Evolutionary conservation across 73 alveolate genomes (phyloP).

Genomic region (Durusdinium trenchii): DNA sequence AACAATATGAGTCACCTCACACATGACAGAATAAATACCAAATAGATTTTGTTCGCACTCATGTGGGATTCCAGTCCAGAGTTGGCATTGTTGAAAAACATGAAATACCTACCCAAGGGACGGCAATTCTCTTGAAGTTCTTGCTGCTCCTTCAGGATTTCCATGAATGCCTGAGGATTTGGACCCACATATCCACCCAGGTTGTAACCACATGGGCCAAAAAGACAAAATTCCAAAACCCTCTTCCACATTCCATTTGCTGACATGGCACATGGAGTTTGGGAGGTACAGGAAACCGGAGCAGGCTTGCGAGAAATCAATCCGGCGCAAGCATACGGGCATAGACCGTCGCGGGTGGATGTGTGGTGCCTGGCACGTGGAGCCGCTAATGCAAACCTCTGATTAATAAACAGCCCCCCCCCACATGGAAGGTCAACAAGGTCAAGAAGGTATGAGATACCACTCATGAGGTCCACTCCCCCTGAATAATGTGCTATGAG

Average conservation of each 20-base stretch:
- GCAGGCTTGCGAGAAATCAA: no score
- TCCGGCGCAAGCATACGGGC: no score
- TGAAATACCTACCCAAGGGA: not conserved
- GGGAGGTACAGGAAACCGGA: not conserved
- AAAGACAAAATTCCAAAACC: not conserved
- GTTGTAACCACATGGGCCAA: not conserved
- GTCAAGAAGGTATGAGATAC: no score
- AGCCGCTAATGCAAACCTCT: no score
- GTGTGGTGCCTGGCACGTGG: no score
- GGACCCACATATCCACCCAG: not conserved
- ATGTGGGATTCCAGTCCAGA: not conserved
- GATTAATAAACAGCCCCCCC: no score
- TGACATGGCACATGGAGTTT: not conserved
- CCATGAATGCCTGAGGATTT: constrained; percentile 17
- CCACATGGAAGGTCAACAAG: no score
- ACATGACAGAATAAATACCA: not conserved
- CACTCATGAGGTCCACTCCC: no score
- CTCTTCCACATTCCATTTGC: not conserved
- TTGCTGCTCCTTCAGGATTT: not conserved
- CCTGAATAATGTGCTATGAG: no score
- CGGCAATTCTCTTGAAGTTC: not conserved
- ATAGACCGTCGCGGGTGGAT: no score
- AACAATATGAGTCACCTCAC: not conserved
- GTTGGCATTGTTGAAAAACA: not conserved
- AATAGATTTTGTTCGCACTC: not conserved